Percentiles rank a stretch among this genome's conserved stretches.
phyloP scores from a whole-genome alignment of 805 yeast genomes.

The Lipomyces sp. region DNA sequence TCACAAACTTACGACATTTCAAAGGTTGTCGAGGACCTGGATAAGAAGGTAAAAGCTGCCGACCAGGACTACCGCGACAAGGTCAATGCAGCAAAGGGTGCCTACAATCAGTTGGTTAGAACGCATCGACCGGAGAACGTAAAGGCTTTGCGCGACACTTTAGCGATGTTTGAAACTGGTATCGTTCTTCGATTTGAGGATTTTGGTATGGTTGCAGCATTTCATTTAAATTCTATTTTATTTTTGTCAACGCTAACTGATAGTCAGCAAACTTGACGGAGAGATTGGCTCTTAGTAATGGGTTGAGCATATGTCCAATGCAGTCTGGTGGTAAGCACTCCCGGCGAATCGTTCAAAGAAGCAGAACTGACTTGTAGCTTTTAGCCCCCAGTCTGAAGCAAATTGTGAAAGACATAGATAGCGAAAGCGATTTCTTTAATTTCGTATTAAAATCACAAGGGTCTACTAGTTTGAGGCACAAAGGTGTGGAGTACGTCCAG shows the following conservation, averaged over 20 bases:
- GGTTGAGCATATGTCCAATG: conserved; percentile 80
- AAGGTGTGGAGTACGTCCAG: conserved; percentile 44
- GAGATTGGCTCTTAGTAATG: conserved; percentile 79
- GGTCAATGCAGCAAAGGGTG: conserved; percentile 71
- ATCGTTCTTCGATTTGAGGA: conserved; percentile 85
- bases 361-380: background rate
- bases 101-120: conserved; percentile 72
- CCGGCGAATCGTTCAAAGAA: background rate
- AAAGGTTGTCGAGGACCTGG: conserved; percentile 80
- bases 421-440: conserved; percentile 78
- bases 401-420: conserved; percentile 76
- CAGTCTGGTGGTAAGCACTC: conserved; percentile 45
- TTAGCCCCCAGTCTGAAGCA: conserved; percentile 70
- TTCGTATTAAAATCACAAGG: conserved; percentile 56
- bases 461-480: conserved; percentile 42
- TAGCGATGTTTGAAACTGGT: conserved; percentile 88
- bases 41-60: conserved; percentile 76
- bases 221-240: background rate
- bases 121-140: conserved; percentile 79
- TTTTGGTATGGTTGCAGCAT: conserved; percentile 49
- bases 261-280: conserved; percentile 72
- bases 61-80: conserved; percentile 84
- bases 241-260: conserved; percentile 1
- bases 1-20: background rate
- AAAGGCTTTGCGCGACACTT: conserved; percentile 70